phyloP scores from a whole-genome alignment of 805 yeast genomes.

The Alloascoidea africana region DNA sequence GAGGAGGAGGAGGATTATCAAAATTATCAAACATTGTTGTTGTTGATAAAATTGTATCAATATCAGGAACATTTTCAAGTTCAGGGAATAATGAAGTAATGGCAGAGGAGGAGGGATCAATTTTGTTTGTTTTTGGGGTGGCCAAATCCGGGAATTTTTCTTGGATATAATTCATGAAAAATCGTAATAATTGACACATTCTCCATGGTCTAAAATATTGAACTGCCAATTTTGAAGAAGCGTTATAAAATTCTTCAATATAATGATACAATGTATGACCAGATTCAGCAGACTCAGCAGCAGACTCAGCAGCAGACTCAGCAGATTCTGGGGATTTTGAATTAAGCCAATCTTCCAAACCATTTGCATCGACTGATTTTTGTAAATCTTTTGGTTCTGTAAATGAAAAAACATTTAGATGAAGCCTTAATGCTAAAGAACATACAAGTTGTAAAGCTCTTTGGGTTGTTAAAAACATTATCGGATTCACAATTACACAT shows the following conservation, averaged over 20 bases:
- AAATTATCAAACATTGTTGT: neutral
- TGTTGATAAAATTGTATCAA: neutral
- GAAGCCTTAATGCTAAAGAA: slow-evolving; percentile 20
- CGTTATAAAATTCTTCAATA: slow-evolving; percentile 9
- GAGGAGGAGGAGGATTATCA: neutral
- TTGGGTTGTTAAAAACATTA: slow-evolving; percentile 8
- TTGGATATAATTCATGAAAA: slow-evolving; percentile 1
- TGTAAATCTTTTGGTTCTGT: slow-evolving; percentile 6
- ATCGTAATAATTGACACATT: slow-evolving; percentile 3
- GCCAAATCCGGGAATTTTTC: neutral
- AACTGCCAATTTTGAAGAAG: neutral
- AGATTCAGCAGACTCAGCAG: neutral
- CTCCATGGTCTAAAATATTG: neutral
- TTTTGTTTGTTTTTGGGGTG: no score
- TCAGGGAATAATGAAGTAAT: neutral
- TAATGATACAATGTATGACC: neutral
- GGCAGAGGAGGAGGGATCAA: no score
- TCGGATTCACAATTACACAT: neutral
- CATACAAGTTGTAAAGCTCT: slow-evolving; percentile 20
- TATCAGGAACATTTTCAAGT: neutral
- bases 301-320: neutral
- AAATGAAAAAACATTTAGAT: slow-evolving; percentile 12
- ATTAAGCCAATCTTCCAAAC: slow-evolving; percentile 8
- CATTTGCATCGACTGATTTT: slow-evolving; percentile 10
- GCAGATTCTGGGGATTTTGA: neutral